Conservation (phyloP, 2,329 filamentous ascomycete species). For the Rhinocladiella similis region DNA sequence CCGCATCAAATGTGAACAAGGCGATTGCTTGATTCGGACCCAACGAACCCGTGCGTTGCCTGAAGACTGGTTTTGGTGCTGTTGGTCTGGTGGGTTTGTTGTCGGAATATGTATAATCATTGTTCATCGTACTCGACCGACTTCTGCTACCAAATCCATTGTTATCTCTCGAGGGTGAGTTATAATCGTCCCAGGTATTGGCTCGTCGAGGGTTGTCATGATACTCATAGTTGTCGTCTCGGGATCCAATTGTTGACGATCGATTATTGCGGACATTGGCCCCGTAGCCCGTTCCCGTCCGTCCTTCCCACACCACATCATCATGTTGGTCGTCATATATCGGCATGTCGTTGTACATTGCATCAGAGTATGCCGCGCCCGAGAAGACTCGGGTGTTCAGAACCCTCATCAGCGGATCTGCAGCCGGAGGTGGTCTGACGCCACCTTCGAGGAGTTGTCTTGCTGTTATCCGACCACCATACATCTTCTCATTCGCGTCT, state of each 20-base stretch:
- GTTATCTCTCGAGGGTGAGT: conserved; percentile 35
- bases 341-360: conserved; percentile 91
- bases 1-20: conserved; percentile 89
- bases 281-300: conserved; percentile 68
- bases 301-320: conserved; percentile 79
- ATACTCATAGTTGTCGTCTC: conserved; percentile 53
- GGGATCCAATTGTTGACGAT: conserved; percentile 56
- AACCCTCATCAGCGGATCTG: conserved; percentile 79
- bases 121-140: conserved; percentile 41
- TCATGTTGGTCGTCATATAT: conserved; percentile 84
- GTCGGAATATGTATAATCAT: conserved; percentile 58
- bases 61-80: conserved; percentile 86
- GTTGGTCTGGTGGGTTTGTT: conserved; percentile 74
- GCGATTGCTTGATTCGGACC: conserved; percentile 80
- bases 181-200: conserved; percentile 52
- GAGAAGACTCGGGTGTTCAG: conserved; percentile 84
- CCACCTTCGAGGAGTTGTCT: conserved; percentile 76
- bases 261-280: conserved; percentile 61
- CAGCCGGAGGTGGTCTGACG: conserved; percentile 75
- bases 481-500: conserved; percentile 96
- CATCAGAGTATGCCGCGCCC: conserved; percentile 59
- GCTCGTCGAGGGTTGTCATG: conserved; percentile 51
- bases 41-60: conserved; percentile 46
- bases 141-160: conserved; percentile 39
- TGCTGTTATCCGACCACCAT: conserved; percentile 79